phyloP scores from a whole-genome alignment of 306 rosid species.

The Geum urbanum region DNA sequence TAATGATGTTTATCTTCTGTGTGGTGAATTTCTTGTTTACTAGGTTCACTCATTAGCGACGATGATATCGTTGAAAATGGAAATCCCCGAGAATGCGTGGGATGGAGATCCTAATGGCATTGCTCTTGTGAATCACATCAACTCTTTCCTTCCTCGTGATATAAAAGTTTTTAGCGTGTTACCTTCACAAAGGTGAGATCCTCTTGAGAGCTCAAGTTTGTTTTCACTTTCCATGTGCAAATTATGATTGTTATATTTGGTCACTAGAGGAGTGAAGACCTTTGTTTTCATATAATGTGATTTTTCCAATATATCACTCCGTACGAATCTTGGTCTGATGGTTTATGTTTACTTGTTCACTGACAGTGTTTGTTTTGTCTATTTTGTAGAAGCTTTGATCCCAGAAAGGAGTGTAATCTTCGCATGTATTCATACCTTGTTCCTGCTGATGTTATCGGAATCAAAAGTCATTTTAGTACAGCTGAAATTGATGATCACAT shows the following conservation, averaged over 20 bases:
- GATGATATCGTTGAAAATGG: conserved; percentile 81
- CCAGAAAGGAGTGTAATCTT: conserved; percentile 75
- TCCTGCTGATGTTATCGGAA: conserved; percentile 80
- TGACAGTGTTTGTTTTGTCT: conserved; percentile 8
- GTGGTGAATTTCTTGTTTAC: conserved; percentile 10
- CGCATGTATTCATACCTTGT: conserved; percentile 76
- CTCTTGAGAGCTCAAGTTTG: background rate
- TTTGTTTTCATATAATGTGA: background rate
- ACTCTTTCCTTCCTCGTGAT: conserved; percentile 62
- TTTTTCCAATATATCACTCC: background rate
- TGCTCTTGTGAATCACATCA: conserved; percentile 55
- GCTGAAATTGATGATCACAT: conserved; percentile 64
- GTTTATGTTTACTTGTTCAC: background rate
- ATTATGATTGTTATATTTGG: background rate
- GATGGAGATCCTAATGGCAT: conserved; percentile 64
- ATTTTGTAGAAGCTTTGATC: conserved; percentile 71
- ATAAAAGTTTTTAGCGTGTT: conserved; percentile 68
- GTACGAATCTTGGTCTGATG: background rate
- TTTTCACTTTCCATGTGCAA: background rate
- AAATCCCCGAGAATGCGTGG: conserved; percentile 75
- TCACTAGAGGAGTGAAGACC: background rate
- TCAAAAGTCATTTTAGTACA: conserved; percentile 43
- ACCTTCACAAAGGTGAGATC: conserved; percentile 75
- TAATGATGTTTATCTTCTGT: conserved; percentile 6
- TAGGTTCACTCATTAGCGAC: conserved; percentile 92